Percentiles rank a stretch among this genome's conserved stretches.
These are phyloP conservation scores for Alternaria incomplexa DNA, from an alignment of 2,329 filamentous ascomycete genomes.

Conservation along the genomic window DNA sequence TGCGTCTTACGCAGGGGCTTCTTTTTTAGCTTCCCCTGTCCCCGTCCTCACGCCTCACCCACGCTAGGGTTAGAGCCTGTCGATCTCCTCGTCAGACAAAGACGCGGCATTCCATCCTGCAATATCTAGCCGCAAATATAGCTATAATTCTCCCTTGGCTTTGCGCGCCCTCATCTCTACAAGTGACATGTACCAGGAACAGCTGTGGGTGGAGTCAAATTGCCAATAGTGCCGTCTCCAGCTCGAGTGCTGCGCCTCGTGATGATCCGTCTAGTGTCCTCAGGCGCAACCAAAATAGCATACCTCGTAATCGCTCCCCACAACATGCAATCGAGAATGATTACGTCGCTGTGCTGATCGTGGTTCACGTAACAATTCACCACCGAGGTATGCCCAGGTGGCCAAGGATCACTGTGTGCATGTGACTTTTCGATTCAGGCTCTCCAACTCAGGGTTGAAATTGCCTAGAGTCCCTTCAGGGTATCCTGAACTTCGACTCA, in stretches of 20 bases:
- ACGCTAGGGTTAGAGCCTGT: constrained; percentile 7
- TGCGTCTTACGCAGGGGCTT: constrained; percentile 2
- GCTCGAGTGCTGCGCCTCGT: constrained; percentile 1
- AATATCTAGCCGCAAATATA: neutral
- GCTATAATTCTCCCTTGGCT: neutral
- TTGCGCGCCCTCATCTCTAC: neutral
- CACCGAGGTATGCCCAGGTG: neutral
- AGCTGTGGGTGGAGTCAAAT: neutral
- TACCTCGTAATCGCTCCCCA: constrained; percentile 12
- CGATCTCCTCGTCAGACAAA: constrained; percentile 3
- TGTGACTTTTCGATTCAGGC: neutral
- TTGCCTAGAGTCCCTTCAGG: neutral
- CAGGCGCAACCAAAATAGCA: constrained; percentile 7
- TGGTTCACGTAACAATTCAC: neutral
- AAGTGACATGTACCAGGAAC: neutral
- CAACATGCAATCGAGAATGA: neutral
- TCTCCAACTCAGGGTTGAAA: neutral
- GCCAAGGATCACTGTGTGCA: neutral
- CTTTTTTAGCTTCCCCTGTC: constrained; percentile 1
- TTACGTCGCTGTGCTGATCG: neutral
- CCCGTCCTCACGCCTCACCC: neutral
- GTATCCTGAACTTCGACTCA: neutral
- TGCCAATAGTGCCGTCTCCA: neutral
- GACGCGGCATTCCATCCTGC: neutral
- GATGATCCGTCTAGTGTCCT: neutral